Evolutionary conservation across 441 rosid species (phyloP), one percentile per base, ranked within the genome.

Genomic region (Adansonia gregorii): DNA sequence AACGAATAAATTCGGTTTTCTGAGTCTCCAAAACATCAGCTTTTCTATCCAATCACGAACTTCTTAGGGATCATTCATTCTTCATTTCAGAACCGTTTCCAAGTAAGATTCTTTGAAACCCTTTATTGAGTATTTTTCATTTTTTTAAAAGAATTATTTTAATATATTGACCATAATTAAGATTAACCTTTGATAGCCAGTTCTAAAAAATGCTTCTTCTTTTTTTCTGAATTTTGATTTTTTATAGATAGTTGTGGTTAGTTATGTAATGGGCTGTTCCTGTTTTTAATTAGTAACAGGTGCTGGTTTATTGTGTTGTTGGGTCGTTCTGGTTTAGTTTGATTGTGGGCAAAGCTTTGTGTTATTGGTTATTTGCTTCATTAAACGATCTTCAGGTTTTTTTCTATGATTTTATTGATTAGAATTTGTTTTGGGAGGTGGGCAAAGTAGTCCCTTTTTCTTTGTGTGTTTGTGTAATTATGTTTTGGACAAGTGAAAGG

Each of bases 71-170:
- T 51, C 24, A 11, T 80, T 72, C 77, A 58, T 46, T 65, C 74
- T 73, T 46, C 19, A n/a, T 78, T 81, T 65, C 31, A 68, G 46
- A 74, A 35, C 49, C 8, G 8, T 60, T 64, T 81, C 15, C 41
- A n/a, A 75, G 87, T 82, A 68, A 77, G 84, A 63, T 82, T 82
- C 80, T 35, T 61, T 15, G 48, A 58, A 71, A 14, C 74, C 72
- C 55, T 6, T 67, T 58, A 31, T 73, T 20, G 15, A 5, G 6
- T 20, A 3, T 55, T 49, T 56, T 9, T 46, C 20, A 8, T 72
- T 3, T 59, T 20, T 20, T 19, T 15, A 5, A 11, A 2, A 10
- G 4, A 31, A 51, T 8, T 61, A 8, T 19, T 45, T 68, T 7
- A 43, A 43, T n/a, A 5, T 48, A n/a, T 31, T 71, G 58, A 54